phyloP scores from a whole-genome alignment of 2,329 filamentous ascomycete species.

The Rutstroemia sp. region DNA sequence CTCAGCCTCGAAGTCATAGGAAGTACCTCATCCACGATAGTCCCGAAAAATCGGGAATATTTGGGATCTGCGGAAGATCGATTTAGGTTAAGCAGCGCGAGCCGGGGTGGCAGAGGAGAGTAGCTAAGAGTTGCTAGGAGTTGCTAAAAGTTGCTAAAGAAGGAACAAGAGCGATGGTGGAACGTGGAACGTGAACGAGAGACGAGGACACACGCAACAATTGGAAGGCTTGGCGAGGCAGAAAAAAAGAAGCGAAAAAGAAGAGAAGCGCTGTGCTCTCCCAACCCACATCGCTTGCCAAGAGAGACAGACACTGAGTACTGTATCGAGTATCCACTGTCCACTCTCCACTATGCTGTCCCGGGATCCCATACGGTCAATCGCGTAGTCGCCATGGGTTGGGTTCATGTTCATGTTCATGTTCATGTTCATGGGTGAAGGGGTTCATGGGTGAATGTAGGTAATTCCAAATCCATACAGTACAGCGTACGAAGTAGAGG shows the following conservation, averaged over 20 bases:
- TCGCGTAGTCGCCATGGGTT: no score
- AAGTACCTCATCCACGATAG: constrained; percentile 2
- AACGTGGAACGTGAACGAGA: neutral
- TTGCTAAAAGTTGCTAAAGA: constrained; percentile 6
- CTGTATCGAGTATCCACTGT: no score
- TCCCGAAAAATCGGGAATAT: constrained; percentile 9
- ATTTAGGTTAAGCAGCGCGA: constrained; percentile 8
- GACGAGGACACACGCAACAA: neutral
- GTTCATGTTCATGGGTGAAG: no score
- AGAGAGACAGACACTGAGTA: no score
- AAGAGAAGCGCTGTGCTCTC: neutral
- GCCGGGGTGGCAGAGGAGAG: neutral
- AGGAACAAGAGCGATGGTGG: constrained; percentile 6
- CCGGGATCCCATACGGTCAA: no score
- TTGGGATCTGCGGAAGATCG: constrained; percentile 8
- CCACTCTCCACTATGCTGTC: no score
- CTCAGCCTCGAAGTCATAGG: constrained; percentile 9
- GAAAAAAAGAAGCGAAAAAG: neutral
- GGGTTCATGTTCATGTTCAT: no score
- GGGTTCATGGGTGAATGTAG: neutral
- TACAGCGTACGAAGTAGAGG: no score
- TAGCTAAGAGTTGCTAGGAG: neutral
- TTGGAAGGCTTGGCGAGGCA: constrained; percentile 1
- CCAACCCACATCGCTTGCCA: neutral
- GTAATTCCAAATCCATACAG: neutral